Evolutionary conservation across 1,139 yeast genomes (phyloP), one percentile per base, ranked within the genome.

Genomic region (Lodderomyces jiufengensis): DNA sequence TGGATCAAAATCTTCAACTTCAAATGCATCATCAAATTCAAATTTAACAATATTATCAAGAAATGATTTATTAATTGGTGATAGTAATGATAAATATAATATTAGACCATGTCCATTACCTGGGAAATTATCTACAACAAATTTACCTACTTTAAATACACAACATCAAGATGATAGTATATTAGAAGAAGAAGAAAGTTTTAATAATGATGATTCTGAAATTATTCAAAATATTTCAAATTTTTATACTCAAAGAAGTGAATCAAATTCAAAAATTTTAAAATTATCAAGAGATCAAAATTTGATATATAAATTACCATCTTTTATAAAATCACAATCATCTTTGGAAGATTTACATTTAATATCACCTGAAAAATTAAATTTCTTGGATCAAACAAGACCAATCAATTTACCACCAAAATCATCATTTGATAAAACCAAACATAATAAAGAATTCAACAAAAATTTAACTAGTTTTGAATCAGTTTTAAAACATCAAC

Each of bases 331-430:
- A 42, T 59, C 70, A 2, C 75, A 69, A 44, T 55, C 66, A 8
- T 66, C 72, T n/a, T 46, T 63, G 31, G 74, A 69, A 31, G 74
- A 68, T 39, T 48, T 69, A 35, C 57, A 57, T 29, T 53, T 68
- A 27, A 57, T 69, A 5, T 66, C 73, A n/a, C 63, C 61, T 1
- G 75, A 69, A 43, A 69, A 69, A 37, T 52, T 69, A 33, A 58
- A 51, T 32, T 49, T 52, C 10, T 47, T 69, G 15, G 74, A 70
- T 47, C 74, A 67, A 47, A 59, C 72, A 3, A 56, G 76, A 37
- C 76, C 76, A 14, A 68, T 68, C 26, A 63, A 70, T 43, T 52
- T 70, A 27, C 76, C 76, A 13, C 76, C 76, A 0, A 70, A 70
- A 42, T 48, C 55, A 11, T 42, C 44, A 3, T 41, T 41, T 21